Evolutionary conservation across 768 basidiomycete genomes (phyloP).

Genomic region (Coprinellus aureogranulatus): DNA sequence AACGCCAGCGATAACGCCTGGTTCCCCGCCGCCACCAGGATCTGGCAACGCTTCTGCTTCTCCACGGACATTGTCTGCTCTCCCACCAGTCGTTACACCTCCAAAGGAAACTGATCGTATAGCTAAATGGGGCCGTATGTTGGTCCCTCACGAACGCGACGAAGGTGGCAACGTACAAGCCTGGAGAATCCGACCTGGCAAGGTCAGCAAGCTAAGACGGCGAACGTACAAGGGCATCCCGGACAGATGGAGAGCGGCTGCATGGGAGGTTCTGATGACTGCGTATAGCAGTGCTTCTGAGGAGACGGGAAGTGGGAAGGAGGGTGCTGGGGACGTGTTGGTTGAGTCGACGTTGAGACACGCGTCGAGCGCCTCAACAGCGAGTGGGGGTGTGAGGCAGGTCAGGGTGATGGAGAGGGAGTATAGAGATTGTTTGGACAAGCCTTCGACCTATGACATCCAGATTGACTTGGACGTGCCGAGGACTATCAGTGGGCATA

Average conservation of each 20-base stretch:
- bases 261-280: slow-evolving; percentile 82
- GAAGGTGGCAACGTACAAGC: slow-evolving; percentile 70
- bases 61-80: slow-evolving; percentile 44
- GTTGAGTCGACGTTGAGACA: neutral
- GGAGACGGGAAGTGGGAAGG: neutral
- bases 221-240: slow-evolving; percentile 95
- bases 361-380: slow-evolving; percentile 11
- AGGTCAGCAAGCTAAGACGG: slow-evolving; percentile 65
- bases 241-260: slow-evolving; percentile 91
- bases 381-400: slow-evolving; percentile 45
- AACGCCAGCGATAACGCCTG: neutral
- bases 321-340: neutral
- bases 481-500: slow-evolving; percentile 90
- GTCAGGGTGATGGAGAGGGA: slow-evolving; percentile 42
- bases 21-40: neutral
- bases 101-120: slow-evolving; percentile 75
- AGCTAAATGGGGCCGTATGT: slow-evolving; percentile 93
- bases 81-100: slow-evolving; percentile 47
- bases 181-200: slow-evolving; percentile 68
- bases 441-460: slow-evolving; percentile 85
- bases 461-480: slow-evolving; percentile 99
- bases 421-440: slow-evolving; percentile 67
- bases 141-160: slow-evolving; percentile 65
- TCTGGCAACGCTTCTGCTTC: slow-evolving; percentile 2
- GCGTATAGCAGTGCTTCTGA: slow-evolving; percentile 25